Evolutionary conservation across 2,329 filamentous ascomycete genomes (phyloP).

Genomic region (Huntiella abstrusa): DNA sequence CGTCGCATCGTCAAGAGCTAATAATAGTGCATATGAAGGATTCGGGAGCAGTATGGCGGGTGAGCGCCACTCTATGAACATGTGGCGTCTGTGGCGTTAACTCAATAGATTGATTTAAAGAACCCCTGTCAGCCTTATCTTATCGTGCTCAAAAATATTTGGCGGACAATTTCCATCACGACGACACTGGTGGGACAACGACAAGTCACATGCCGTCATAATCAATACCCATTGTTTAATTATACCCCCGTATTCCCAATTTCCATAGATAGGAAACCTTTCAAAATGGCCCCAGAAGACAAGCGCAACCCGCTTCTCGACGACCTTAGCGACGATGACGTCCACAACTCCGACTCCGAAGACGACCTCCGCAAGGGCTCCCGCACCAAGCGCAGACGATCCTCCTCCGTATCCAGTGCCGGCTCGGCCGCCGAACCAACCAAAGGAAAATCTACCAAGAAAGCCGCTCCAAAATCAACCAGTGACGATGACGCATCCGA

Average conservation of each 20-base stretch:
- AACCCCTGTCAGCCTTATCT: no score
- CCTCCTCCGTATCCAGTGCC: constrained; percentile 19
- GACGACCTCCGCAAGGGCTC: constrained; percentile 48
- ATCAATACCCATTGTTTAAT: no score
- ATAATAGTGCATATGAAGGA: no score
- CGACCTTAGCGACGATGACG: constrained; percentile 32
- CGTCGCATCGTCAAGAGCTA: no score
- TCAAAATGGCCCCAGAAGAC: constrained; percentile 14
- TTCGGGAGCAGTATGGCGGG: no score
- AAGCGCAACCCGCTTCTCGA: constrained; percentile 11
- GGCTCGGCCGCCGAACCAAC: background rate
- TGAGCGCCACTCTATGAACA: no score
- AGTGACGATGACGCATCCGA: constrained; percentile 20
- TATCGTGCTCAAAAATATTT: constrained; percentile 11
- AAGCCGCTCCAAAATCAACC: constrained; percentile 14
- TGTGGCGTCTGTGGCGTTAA: no score
- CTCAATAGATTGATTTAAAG: no score
- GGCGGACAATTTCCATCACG: background rate
- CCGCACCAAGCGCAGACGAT: constrained; percentile 45
- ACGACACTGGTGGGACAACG: background rate
- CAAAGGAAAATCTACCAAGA: constrained; percentile 2
- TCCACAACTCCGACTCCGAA: constrained; percentile 47
- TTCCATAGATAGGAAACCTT: background rate
- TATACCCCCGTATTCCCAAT: no score
- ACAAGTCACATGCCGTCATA: no score